phyloP scores from a whole-genome alignment of 441 rosid species.

The Jatropha podagrica region DNA sequence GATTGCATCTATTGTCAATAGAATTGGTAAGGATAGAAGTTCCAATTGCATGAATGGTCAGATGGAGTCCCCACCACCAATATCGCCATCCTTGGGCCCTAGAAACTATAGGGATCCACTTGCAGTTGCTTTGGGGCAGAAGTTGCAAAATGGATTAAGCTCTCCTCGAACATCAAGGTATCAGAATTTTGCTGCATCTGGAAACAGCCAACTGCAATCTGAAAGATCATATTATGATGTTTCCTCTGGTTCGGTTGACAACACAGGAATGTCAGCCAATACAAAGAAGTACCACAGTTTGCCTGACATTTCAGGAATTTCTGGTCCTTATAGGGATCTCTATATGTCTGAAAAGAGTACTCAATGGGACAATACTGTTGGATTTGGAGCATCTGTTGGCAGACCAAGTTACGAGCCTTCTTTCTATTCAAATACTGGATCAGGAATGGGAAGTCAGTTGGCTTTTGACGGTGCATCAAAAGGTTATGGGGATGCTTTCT shows the following conservation, averaged over 20 bases:
- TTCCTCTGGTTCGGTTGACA: constrained; percentile 47
- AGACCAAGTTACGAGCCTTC: constrained; percentile 48
- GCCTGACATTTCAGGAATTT: constrained; percentile 79
- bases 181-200: constrained; percentile 53
- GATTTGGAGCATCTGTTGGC: constrained; percentile 51
- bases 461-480: constrained; percentile 48
- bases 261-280: constrained; percentile 39
- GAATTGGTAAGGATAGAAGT: constrained; percentile 55
- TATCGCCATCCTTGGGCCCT: constrained; percentile 45
- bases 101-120: constrained; percentile 53
- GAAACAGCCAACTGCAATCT: constrained; percentile 50
- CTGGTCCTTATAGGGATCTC: constrained; percentile 53
- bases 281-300: constrained; percentile 78
- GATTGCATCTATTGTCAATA: constrained; percentile 55
- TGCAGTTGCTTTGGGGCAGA: constrained; percentile 54
- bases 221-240: constrained; percentile 53
- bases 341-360: constrained; percentile 47
- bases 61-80: constrained; percentile 48
- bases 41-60: constrained; percentile 51
- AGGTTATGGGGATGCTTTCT: constrained; percentile 49
- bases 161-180: constrained; percentile 61
- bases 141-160: constrained; percentile 55
- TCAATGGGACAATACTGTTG: constrained; percentile 53
- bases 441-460: constrained; percentile 48
- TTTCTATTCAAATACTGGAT: constrained; percentile 43